phyloP scores from a whole-genome alignment of 2,329 filamentous ascomycete species.

The Colletotrichum tanaceti region DNA sequence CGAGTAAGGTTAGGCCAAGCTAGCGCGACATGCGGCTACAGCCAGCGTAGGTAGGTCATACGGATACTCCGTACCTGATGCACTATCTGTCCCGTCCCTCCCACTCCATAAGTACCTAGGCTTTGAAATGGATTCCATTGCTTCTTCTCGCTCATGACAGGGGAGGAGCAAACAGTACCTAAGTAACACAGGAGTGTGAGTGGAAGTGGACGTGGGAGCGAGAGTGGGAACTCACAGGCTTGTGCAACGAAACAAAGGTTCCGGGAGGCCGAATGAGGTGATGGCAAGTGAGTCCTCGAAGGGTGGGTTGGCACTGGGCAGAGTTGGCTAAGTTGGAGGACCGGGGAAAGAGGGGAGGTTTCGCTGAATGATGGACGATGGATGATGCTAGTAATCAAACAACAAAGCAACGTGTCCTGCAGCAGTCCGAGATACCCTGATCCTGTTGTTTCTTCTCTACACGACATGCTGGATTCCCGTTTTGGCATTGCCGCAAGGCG shows the following conservation, averaged over 20 bases:
- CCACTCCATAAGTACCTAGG: conserved; percentile 26
- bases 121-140: conserved; percentile 12
- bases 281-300: not conserved
- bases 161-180: conserved; percentile 1
- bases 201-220: conserved; percentile 29
- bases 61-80: not conserved
- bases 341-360: not conserved
- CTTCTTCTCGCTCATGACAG: conserved; percentile 25
- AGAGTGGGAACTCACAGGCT: conserved; percentile 40
- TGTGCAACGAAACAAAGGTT: conserved; percentile 37
- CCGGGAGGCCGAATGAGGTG: conserved; percentile 13
- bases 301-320: no score
- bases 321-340: no score
- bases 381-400: conserved; percentile 31
- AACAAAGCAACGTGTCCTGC: conserved; percentile 33
- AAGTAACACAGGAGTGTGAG: not conserved
- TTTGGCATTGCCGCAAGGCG: conserved; percentile 9
- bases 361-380: conserved; percentile 5
- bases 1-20: conserved; percentile 29
- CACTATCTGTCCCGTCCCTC: conserved; percentile 10
- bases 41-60: not conserved
- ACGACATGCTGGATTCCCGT: not conserved
- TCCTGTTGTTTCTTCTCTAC: conserved; percentile 1
- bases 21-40: conserved; percentile 8
- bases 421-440: conserved; percentile 25